Evolutionary conservation across 176 grass and related monocot species (phyloP).

Genomic region (Musa troglodytarum): DNA sequence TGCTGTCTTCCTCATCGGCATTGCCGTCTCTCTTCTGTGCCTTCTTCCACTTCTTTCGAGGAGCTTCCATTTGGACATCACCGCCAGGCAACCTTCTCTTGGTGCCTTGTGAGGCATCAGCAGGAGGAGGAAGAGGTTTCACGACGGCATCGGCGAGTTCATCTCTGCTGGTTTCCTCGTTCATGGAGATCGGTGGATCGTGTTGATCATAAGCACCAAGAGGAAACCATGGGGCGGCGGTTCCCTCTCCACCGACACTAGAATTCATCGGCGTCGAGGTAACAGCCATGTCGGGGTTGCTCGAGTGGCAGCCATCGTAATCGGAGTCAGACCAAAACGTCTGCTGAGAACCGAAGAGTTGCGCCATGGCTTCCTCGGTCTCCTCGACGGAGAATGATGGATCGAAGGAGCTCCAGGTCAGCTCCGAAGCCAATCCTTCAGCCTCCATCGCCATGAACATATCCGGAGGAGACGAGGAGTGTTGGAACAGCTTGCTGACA

Average conservation of each 20-base stretch:
- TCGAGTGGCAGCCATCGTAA: constrained; percentile 22
- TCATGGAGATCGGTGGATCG: background rate
- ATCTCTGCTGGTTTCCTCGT: constrained; percentile 3
- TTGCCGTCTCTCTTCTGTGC: background rate
- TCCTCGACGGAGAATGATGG: constrained; percentile 28
- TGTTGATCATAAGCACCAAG: background rate
- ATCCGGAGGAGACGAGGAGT: constrained; percentile 4
- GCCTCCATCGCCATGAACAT: constrained; percentile 42
- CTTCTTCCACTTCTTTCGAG: constrained; percentile 50
- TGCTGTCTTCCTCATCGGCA: constrained; percentile 21
- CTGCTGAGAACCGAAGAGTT: constrained; percentile 29
- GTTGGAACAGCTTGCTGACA: background rate
- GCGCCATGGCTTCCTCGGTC: constrained; percentile 44
- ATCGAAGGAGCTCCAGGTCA: constrained; percentile 34
- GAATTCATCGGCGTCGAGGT: constrained; percentile 11
- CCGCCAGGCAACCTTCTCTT: constrained; percentile 32
- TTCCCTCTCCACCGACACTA: background rate
- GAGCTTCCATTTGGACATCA: background rate
- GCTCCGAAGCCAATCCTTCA: constrained; percentile 35
- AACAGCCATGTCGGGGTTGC: constrained; percentile 1
- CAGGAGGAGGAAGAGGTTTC: background rate
- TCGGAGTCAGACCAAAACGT: constrained; percentile 34
- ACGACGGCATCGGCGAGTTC: background rate
- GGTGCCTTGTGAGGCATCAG: background rate
- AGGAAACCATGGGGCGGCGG: background rate